Conservation (phyloP, 1,284 basidiomycete species). For the Sanguinoderma infundibulare region DNA sequence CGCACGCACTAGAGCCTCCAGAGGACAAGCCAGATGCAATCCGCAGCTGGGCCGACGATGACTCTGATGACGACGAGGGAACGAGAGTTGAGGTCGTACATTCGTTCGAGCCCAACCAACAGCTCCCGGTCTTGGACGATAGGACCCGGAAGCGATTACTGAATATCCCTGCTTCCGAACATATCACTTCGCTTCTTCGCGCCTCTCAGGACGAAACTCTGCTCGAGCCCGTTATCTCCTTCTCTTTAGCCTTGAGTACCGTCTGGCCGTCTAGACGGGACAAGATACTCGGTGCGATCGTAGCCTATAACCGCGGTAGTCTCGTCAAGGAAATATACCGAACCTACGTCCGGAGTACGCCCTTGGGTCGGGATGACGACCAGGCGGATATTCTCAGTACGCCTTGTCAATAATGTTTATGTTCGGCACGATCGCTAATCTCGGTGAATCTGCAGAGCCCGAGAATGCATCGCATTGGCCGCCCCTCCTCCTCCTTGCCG, state of each 20-base stretch:
- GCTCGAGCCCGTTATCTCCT: slow-evolving; percentile 50
- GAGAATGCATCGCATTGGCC: slow-evolving; percentile 56
- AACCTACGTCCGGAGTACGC: slow-evolving; percentile 63
- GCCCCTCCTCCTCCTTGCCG: slow-evolving; percentile 79
- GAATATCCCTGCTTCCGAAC: slow-evolving; percentile 49
- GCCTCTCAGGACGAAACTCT: slow-evolving; percentile 42
- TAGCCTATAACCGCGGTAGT: slow-evolving; percentile 57
- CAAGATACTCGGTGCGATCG: slow-evolving; percentile 51
- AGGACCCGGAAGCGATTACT: slow-evolving; percentile 60
- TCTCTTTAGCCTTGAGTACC: slow-evolving; percentile 57
- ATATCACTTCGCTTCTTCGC: slow-evolving; percentile 56
- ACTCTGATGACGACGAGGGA: slow-evolving; percentile 45
- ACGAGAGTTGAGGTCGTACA: slow-evolving; percentile 42
- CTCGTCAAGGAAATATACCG: slow-evolving; percentile 80
- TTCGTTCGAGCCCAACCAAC: slow-evolving; percentile 37
- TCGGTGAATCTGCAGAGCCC: slow-evolving; percentile 42
- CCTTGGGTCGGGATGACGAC: slow-evolving; percentile 56
- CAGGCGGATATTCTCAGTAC: slow-evolving; percentile 46
- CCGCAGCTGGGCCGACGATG: slow-evolving; percentile 38
- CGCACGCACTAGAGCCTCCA: slow-evolving; percentile 53
- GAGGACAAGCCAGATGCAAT: slow-evolving; percentile 27
- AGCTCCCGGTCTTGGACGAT: slow-evolving; percentile 51
- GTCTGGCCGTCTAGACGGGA: slow-evolving; percentile 66
- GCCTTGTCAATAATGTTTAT: slow-evolving; percentile 15
- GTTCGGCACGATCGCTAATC: neutral